Base-by-base conservation (phyloP, 2,329 filamentous ascomycete species). In the Peltaster fructicola region DNA sequence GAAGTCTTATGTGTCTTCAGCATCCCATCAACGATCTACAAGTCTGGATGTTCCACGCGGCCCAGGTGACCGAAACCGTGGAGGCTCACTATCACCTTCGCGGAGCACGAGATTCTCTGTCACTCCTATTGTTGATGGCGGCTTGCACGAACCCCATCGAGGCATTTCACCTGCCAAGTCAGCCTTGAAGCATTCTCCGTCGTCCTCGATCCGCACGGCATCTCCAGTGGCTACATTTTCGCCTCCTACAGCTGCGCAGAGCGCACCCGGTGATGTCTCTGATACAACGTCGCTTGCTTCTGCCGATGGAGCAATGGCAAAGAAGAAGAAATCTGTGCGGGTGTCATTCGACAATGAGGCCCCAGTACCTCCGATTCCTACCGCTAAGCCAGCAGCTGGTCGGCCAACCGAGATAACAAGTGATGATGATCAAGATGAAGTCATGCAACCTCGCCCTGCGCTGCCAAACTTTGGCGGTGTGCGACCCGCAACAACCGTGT, bases 141-240 rank as follows among this genome's bases (percentile, higher is more conserved):
- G 73, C 14, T 70, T 61, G 33, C 76, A 84, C 41, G 63, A 69
- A 5, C 71, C 74, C 12, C 57, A 68, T 15, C 63, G 78, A 23
- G 79, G 76, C 4, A 55, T 76, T 7, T 82, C 77, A 0, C 78
- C 78, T 7, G 69, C 70, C 22, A 85, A 85, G 45, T 81, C 77
- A 2, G 77, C 76, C 2, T 43, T 84, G 33, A 84, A 84, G 44
- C 59, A 70, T 15, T 35, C 56, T 2, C 68, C 66, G 23, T 62
- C 68, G 2, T 58, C 63, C 1, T 58, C 56, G 0, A 34, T 54
- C 7, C 45, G 56, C 10, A 49, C 45, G 6, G 44, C 35, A 17
- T 60, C 56, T 10, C 57, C 29, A 41, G 63, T 39, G 54, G 60
- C 34, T 39, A 56, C 16, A 62, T 68, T 26, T 59, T 69, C 22